phyloP scores from a whole-genome alignment of 2,329 filamentous ascomycete genomes.

The Fusarium annulatum region DNA sequence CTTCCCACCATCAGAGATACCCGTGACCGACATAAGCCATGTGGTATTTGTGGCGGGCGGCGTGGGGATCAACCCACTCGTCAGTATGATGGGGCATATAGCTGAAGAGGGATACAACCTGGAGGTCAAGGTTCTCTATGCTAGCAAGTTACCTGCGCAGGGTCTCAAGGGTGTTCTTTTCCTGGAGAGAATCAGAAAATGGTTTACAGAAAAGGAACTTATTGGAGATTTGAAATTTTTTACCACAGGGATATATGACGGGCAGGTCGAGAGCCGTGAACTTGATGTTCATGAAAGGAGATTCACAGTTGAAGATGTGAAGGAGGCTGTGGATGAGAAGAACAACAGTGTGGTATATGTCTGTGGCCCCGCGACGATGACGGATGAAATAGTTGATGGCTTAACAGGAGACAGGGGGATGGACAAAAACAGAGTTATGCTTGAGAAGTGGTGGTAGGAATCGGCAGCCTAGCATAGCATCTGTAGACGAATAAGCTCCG shows the following conservation, averaged over 20 bases:
- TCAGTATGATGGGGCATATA: slow-evolving; percentile 77
- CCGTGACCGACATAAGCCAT: slow-evolving; percentile 57
- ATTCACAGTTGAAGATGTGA: slow-evolving; percentile 57
- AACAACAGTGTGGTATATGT: slow-evolving; percentile 67
- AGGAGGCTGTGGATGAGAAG: slow-evolving; percentile 51
- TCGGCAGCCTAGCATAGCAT: not conserved
- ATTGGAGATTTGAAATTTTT: slow-evolving; percentile 57
- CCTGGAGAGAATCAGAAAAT: slow-evolving; percentile 56
- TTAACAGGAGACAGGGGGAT: slow-evolving; percentile 54
- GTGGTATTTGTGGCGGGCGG: slow-evolving; percentile 83
- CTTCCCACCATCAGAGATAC: slow-evolving; percentile 71
- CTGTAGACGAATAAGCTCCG: not conserved
- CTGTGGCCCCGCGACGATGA: slow-evolving; percentile 76
- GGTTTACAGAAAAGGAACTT: slow-evolving; percentile 54
- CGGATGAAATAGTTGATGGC: slow-evolving; percentile 69
- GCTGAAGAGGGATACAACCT: slow-evolving; percentile 47
- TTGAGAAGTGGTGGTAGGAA: slow-evolving; percentile 72
- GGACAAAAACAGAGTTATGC: slow-evolving; percentile 61
- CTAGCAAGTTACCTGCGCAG: slow-evolving; percentile 54
- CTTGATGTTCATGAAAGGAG: slow-evolving; percentile 51
- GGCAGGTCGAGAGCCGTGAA: not conserved
- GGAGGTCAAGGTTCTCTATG: slow-evolving; percentile 73
- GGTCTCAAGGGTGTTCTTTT: slow-evolving; percentile 60
- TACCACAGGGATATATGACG: slow-evolving; percentile 51
- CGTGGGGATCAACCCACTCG: slow-evolving; percentile 83